Percentiles rank a stretch among this genome's conserved stretches.
Evolutionary conservation across 2,329 filamentous ascomycete genomes (phyloP).

Genomic region (Trichoderma sp.): DNA sequence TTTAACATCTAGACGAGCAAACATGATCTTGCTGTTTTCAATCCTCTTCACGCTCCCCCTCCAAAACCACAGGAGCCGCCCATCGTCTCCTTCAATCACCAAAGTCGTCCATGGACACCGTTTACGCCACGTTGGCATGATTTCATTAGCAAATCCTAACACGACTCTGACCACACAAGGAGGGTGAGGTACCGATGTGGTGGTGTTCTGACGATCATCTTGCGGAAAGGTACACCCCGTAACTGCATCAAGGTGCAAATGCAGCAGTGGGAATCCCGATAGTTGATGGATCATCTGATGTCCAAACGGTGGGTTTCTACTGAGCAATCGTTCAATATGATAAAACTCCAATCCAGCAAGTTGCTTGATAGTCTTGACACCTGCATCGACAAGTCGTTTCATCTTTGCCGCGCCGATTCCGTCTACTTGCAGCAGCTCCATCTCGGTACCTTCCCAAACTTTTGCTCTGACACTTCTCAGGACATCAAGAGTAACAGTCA

Average conservation of each 20-base stretch:
- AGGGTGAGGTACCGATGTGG: not conserved
- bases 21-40: slow-evolving; percentile 52
- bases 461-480: slow-evolving; percentile 74
- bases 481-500: slow-evolving; percentile 74
- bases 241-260: slow-evolving; percentile 45
- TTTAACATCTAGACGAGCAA: slow-evolving; percentile 60
- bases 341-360: slow-evolving; percentile 68
- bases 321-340: slow-evolving; percentile 75
- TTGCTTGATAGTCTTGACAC: slow-evolving; percentile 71
- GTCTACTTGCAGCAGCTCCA: slow-evolving; percentile 82
- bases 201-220: not conserved
- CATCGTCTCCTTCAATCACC: slow-evolving; percentile 63
- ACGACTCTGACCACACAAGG: slow-evolving; percentile 60
- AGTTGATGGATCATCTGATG: slow-evolving; percentile 67
- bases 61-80: slow-evolving; percentile 68
- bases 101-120: slow-evolving; percentile 72
- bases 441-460: slow-evolving; percentile 79
- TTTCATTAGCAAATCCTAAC: slow-evolving; percentile 72
- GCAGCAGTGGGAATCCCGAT: slow-evolving; percentile 68
- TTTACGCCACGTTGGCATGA: slow-evolving; percentile 64
- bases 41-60: slow-evolving; percentile 66
- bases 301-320: slow-evolving; percentile 83
- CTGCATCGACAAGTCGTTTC: slow-evolving; percentile 71
- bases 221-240: slow-evolving; percentile 23
- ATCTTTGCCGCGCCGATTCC: slow-evolving; percentile 76